These are phyloP conservation scores for Jaminaea rosea DNA, from an alignment of 1,284 basidiomycete species.

Conservation along the genomic window DNA sequence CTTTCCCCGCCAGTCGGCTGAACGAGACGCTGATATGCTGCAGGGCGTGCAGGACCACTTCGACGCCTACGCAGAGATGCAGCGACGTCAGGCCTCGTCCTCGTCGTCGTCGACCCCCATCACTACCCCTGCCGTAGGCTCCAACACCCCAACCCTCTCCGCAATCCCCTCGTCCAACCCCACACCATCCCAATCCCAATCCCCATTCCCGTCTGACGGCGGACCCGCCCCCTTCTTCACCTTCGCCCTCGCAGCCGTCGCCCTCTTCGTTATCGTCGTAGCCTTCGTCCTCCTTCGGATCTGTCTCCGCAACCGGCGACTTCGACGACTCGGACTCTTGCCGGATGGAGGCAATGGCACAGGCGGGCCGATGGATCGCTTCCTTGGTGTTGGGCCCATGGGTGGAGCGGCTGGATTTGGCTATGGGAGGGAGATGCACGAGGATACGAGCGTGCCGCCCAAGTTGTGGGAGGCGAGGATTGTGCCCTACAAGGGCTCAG, in stretches of 20 bases:
- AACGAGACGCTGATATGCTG: too few relatives aligned
- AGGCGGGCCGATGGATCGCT: slow-evolving; percentile 23
- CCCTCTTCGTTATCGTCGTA: slow-evolving; percentile 39
- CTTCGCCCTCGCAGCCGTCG: slow-evolving; percentile 32
- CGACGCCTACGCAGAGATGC: too few relatives aligned
- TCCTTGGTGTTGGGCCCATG: slow-evolving; percentile 7
- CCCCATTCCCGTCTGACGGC: not conserved
- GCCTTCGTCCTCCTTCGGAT: slow-evolving; percentile 38
- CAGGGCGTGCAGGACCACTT: too few relatives aligned
- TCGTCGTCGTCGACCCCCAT: not conserved
- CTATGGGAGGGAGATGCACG: slow-evolving; percentile 19
- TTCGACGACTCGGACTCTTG: slow-evolving; percentile 28
- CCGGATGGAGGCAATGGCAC: slow-evolving; percentile 22
- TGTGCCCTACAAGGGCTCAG: too few relatives aligned
- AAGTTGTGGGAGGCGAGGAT: slow-evolving; percentile 39
- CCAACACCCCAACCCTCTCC: not conserved
- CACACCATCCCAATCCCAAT: not conserved
- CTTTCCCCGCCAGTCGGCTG: not conserved
- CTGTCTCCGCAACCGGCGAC: slow-evolving; percentile 33
- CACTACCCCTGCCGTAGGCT: not conserved
- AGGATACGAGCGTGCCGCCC: slow-evolving; percentile 31
- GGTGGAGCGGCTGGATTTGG: not conserved
- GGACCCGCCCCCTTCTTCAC: slow-evolving; percentile 27
- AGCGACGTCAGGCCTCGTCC: too few relatives aligned
- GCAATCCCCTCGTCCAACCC: not conserved